phyloP scores from a whole-genome alignment of 2,329 filamentous ascomycete species.

The Botrytis cinerea region DNA sequence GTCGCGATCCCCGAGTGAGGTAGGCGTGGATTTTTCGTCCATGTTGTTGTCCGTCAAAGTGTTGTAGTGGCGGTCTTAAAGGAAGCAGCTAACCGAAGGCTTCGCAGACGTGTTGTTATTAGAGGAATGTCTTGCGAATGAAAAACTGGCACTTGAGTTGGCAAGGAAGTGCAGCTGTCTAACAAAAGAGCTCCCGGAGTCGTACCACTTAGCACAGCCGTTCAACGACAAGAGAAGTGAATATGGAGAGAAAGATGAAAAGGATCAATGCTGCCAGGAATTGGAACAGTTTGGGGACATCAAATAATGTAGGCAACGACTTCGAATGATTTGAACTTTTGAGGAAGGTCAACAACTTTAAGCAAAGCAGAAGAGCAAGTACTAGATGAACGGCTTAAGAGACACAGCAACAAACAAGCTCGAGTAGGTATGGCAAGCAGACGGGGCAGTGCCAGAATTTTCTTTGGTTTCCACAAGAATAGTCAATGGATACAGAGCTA shows the following conservation, averaged over 20 bases:
- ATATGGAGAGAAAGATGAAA: neutral
- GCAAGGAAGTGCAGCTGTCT: neutral
- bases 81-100: neutral
- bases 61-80: neutral
- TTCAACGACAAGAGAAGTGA: neutral
- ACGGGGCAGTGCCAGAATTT: constrained; percentile 7
- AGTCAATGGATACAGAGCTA: neutral
- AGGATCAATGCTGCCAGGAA: no score
- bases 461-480: neutral
- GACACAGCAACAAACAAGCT: neutral
- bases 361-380: neutral
- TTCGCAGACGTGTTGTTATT: neutral
- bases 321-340: neutral
- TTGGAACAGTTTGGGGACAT: neutral
- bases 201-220: neutral
- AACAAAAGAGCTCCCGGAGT: neutral
- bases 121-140: neutral
- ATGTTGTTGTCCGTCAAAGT: constrained; percentile 5
- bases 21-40: constrained; percentile 20
- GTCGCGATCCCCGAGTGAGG: constrained; percentile 11
- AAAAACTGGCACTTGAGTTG: neutral
- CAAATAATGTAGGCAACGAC: neutral
- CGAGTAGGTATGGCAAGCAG: neutral
- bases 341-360: neutral
- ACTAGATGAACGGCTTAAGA: neutral